Evolutionary conservation across 306 rosid genomes (phyloP), one percentile per base, ranked within the genome.

Genomic region (Lathyrus aphaca): DNA sequence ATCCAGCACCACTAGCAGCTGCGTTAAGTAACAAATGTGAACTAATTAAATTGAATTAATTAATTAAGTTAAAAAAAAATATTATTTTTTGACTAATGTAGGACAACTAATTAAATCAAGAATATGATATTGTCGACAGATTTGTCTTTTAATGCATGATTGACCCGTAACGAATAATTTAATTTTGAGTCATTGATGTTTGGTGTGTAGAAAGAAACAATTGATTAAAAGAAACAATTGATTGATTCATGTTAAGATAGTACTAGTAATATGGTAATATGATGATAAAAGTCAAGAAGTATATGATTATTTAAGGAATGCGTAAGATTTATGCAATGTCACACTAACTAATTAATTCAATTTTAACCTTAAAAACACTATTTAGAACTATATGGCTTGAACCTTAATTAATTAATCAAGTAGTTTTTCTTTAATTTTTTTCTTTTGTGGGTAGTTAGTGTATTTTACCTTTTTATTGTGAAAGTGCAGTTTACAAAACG

Each of bases 1-100:
- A 86, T 1, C 90, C 90, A 0, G 94, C 79, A 3, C 98, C 98
- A 0, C 81, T 88, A 0, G 96, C 96, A 19, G 98, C 98, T 93
- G 90, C 44, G 7, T 64, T 13, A 13, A 62, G 9, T 67, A 1
- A 56, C 25, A 50, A 63, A 2, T 10, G 37, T 38, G 5, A 6
- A 68, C 49, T 10, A 53, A 19, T 16, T 7, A 54, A 17, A 27
- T 8, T 4, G 18, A 61, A 30, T n/a, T 19, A 68, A 11, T 67
- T 45, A 39, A 14, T 67, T 45, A 39, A 14, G 53, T 14, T 6
- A 18, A 44, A 5, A n/a, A 56, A 45, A 45, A 8, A 3, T 35
- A 35, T 15, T 55, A 44, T 16, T 46, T 25, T 3, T 50, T 5
- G 18, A 68, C 64, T 11, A 21, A 11, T 39, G n/a, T n/a, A n/a